phyloP scores from a whole-genome alignment of 495 filamentous ascomycete genomes.

The Trichocladium uniseriatum region DNA sequence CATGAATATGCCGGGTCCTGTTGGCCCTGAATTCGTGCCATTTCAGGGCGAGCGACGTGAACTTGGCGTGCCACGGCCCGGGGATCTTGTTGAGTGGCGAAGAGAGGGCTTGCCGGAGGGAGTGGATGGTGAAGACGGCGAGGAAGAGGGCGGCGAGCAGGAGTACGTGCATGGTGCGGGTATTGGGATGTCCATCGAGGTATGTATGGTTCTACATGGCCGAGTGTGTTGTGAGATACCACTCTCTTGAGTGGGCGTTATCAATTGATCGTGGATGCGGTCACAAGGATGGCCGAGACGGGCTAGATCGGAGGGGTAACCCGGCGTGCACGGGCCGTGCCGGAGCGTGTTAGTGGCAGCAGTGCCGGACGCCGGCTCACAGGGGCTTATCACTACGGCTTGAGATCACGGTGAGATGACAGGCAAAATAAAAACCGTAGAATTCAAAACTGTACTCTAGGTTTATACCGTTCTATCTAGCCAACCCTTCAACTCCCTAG shows the following conservation, averaged over 20 bases:
- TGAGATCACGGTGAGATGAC: too few relatives aligned
- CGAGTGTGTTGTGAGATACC: too few relatives aligned
- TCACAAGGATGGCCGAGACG: background rate
- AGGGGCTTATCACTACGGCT: too few relatives aligned
- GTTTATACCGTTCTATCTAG: too few relatives aligned
- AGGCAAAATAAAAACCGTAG: too few relatives aligned
- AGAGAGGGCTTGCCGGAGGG: constrained; percentile 16
- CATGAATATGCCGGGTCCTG: constrained; percentile 47
- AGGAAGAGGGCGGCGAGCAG: constrained; percentile 14
- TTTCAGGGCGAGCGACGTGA: constrained; percentile 46
- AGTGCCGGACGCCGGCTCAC: background rate
- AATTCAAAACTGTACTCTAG: too few relatives aligned
- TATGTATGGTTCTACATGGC: background rate
- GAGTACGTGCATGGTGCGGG: constrained; percentile 10
- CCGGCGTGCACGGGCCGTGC: constrained; percentile 7
- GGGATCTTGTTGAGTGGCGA: constrained; percentile 42
- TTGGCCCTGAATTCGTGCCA: constrained; percentile 47
- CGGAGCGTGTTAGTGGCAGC: background rate
- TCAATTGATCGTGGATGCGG: background rate
- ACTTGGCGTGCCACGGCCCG: constrained; percentile 43
- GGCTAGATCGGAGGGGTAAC: constrained; percentile 3
- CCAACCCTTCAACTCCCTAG: background rate
- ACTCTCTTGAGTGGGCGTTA: background rate
- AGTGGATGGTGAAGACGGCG: constrained; percentile 13
- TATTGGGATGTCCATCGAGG: too few relatives aligned